Evolutionary conservation across 139 green algal species (phyloP).

Genomic region (Asterochloris sp.): DNA sequence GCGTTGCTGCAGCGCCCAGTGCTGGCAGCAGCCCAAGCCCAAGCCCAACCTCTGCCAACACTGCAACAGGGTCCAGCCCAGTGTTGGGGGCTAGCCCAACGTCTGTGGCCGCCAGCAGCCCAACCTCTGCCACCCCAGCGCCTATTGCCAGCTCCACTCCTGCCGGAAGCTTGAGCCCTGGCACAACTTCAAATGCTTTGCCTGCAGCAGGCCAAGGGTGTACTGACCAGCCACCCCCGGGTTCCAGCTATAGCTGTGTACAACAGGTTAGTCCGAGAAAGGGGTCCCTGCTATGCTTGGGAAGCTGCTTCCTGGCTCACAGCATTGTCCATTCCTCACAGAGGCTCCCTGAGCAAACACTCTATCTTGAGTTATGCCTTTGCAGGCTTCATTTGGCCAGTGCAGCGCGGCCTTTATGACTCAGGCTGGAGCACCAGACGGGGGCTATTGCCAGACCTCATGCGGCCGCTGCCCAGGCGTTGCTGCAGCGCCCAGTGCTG

Average conservation of each 20-base stretch:
- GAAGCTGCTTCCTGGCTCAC: no score
- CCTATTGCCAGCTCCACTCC: background rate
- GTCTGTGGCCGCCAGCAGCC: no score
- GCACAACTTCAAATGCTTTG: no score
- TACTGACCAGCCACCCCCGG: no score
- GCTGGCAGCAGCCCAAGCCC: background rate
- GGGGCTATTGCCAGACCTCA: conserved; percentile 6
- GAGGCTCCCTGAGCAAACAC: no score
- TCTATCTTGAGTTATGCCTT: no score
- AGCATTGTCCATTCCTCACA: no score
- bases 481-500: background rate
- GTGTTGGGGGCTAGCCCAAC: no score
- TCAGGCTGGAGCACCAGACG: background rate
- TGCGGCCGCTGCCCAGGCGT: conserved; percentile 5
- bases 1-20: background rate
- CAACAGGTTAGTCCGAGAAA: no score
- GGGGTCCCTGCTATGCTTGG: background rate
- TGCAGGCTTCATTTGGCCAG: background rate
- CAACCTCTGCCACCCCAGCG: background rate
- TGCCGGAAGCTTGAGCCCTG: no score
- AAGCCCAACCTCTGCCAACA: background rate
- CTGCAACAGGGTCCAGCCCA: background rate
- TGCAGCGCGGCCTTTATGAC: conserved; percentile 1
- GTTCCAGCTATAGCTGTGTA: no score
- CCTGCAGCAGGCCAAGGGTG: no score